Conservation (phyloP, 2,329 filamentous ascomycete genomes). For the Ampelomyces quisqualis region DNA sequence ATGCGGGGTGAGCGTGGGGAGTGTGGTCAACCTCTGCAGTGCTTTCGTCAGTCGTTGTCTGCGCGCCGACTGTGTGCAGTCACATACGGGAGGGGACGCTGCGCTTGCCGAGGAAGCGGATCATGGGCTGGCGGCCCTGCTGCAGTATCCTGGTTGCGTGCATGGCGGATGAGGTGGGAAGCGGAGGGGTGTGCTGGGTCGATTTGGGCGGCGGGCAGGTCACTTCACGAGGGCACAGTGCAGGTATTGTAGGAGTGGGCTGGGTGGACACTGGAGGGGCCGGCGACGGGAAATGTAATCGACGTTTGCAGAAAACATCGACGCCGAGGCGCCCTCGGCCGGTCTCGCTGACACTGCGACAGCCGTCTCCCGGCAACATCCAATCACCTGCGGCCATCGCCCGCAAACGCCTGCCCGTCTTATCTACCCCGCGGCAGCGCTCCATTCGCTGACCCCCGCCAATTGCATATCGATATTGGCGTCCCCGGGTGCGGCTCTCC, state of each 20-base stretch:
- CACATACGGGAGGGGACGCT: slow-evolving; percentile 48
- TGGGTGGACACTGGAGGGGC: background rate
- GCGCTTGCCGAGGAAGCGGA: slow-evolving; percentile 54
- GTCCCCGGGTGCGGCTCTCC: slow-evolving; percentile 17
- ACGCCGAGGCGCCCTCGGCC: slow-evolving; percentile 20
- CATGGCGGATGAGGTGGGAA: slow-evolving; percentile 42
- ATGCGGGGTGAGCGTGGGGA: slow-evolving; percentile 71
- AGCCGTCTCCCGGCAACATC: too few species aligned
- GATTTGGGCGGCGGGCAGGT: background rate
- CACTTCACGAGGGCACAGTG: too few species aligned
- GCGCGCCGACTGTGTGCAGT: background rate
- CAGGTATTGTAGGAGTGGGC: background rate
- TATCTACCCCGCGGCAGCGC: slow-evolving; percentile 32
- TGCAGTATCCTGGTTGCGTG: slow-evolving; percentile 50
- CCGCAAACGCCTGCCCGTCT: slow-evolving; percentile 14
- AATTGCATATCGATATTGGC: slow-evolving; percentile 29
- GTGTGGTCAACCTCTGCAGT: slow-evolving; percentile 69
- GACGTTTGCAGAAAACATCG: slow-evolving; percentile 15
- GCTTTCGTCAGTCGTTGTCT: background rate
- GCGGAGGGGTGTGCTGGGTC: background rate
- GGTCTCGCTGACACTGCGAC: slow-evolving; percentile 8
- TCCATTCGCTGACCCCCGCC: slow-evolving; percentile 21
- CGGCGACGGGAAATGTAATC: slow-evolving; percentile 21
- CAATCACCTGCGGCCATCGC: slow-evolving; percentile 20
- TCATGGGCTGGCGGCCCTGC: slow-evolving; percentile 53